Base-by-base conservation (phyloP, 805 yeast genomes). In the Metschnikowia bowlesiae region DNA sequence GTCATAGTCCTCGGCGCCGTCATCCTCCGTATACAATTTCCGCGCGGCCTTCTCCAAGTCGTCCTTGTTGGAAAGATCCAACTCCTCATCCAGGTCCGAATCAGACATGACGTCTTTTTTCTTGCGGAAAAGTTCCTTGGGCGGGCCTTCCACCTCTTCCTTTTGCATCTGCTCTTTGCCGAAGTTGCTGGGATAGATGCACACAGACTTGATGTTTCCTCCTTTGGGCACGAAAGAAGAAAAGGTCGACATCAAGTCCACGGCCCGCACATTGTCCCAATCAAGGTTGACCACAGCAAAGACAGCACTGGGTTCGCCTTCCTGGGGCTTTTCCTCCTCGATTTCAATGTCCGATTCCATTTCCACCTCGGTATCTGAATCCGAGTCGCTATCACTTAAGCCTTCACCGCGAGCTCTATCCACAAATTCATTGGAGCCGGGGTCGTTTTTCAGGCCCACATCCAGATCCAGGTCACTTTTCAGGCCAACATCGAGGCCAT, bases 251-350 rank as follows among this genome's bases (percentile, higher is more conserved):
- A 88, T 81, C 55, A 92, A 71, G 64, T 94, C 98, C 4, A 81
- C 81, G 0, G 98, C 87, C 42, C 82, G 79, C n/a, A 94, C 78
- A 62, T 94, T 87, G 60, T 94, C 99, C 99, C 99, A 94, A 64
- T 94, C 99, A 79, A 94, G 74, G 62, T 94, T 94, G 31, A 94
- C 98, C 1, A 85, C 96, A 0, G 99, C 99, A 62, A 94, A 75
- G 6, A 87, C 74, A 33, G 71, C 73, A 1, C 96, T 76, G 31
- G 96, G 96, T 2, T 92, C 97, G 42, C 96, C 95, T 46, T 83
- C 85, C 44, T 87, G 90, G n/a, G 94, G 87, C 47, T 80, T 78
- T 8, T 71, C 72, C 30, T 74, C 76, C 57, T 80, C 87, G 9
- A 75, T 58, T 55, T 83, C 87, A 26, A 78, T 67, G 18, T 80